Evolutionary conservation across 306 rosid species (phyloP).

Genomic region (Inga leiocalycina): DNA sequence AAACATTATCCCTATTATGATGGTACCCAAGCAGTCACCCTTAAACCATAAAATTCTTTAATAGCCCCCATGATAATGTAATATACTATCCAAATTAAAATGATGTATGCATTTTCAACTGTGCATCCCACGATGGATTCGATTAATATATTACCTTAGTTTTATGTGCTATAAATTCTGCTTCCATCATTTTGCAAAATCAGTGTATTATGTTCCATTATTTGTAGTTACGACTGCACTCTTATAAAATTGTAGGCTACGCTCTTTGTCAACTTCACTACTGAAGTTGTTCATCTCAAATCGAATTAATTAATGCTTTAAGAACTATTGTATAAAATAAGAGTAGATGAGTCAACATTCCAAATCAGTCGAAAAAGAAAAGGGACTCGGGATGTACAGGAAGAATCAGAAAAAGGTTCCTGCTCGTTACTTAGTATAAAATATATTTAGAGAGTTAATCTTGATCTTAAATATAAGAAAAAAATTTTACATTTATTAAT

Average conservation of each 20-base stretch:
- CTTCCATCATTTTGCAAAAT: neutral
- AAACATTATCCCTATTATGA: constrained; percentile 60
- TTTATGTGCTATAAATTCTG: too few species aligned
- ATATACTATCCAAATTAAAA: neutral
- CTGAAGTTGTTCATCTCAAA: constrained; percentile 53
- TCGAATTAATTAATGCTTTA: constrained; percentile 23
- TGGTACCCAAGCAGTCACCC: constrained; percentile 68
- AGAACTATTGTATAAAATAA: too few species aligned
- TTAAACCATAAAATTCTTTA: constrained; percentile 67
- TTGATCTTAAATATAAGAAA: too few species aligned
- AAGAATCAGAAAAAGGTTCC: too few species aligned
- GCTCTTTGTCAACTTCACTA: constrained; percentile 80
- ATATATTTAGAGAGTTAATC: too few species aligned
- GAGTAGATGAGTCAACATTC: neutral
- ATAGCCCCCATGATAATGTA: constrained; percentile 66
- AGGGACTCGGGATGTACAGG: neutral
- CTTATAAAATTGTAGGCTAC: constrained; percentile 58
- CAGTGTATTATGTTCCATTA: neutral
- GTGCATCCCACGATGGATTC: neutral
- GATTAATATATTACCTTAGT: neutral
- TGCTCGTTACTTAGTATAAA: too few species aligned
- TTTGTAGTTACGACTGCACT: neutral
- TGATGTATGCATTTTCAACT: constrained; percentile 7
- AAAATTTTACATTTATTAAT: too few species aligned
- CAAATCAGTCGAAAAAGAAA: neutral